Base-by-base conservation (phyloP, 1,139 yeast genomes). In the Lodderomyces margitis region DNA sequence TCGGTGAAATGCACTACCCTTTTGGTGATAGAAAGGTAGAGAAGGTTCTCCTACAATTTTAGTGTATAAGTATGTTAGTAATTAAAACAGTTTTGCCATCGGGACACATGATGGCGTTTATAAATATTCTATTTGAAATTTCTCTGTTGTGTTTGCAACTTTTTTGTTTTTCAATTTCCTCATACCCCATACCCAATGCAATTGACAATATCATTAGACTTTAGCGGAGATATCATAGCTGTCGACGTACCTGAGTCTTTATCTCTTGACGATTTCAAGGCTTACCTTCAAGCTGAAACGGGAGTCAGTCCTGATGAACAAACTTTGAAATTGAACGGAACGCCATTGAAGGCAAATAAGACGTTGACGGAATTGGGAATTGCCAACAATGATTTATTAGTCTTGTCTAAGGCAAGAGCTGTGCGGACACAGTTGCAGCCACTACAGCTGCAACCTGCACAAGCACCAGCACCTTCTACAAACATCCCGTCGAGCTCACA, bases 231-330 rank as follows among this genome's bases (percentile, higher is more conserved):
- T 33, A 56, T 68, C 19, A 50, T 69, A 15, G 47, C 76, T 2
- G 73, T 80, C 1, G 89, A 83, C 42, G 72, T 83, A 3, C 79
- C 89, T 2, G 77, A 68, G 1, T 83, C 83, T 15, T 75, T 89
- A 68, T 58, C 79, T 0, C 59, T 88, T 7, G 73, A 61, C 11
- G 96, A 89, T 58, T 75, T 91, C 53, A 74, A 79, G 46, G 95
- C 95, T 0, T 82, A 85, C 50, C 59, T 91, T 5, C 88, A 83
- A 50, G 82, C 88, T 2, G 96, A 89, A 55, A 76, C 88, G 16
- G 74, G 69, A 19, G 72, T 83, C 28, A 68, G 69, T 5, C 68
- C 78, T 3, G 48, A 51, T 0, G 54, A 64, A 17, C 87, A 83
- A 55, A 60, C 71, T 11, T 53, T 86, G 39, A 58, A 68, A 23